phyloP scores from a whole-genome alignment of 495 filamentous ascomycete species.

The Trichodelitschia bisporula region DNA sequence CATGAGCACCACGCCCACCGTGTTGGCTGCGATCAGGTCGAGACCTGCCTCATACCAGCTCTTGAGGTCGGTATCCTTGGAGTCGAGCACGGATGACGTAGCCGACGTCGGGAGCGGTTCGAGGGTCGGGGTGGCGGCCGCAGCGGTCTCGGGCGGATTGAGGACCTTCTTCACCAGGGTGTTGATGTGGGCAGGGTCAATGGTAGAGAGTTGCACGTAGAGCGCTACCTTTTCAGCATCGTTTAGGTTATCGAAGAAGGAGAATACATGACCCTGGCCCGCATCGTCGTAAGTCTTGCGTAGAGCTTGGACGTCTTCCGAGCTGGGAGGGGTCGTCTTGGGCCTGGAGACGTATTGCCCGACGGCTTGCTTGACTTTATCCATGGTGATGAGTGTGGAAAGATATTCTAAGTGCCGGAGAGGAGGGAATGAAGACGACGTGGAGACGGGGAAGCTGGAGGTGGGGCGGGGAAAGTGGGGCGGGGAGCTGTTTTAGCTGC shows the following conservation, averaged over 20 bases:
- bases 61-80: slow-evolving; percentile 50
- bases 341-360: too few relatives aligned
- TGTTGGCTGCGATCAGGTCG: slow-evolving; percentile 62
- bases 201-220: slow-evolving; percentile 53
- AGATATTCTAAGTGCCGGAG: too few relatives aligned
- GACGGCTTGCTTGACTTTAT: too few relatives aligned
- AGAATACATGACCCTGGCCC: slow-evolving; percentile 72
- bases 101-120: slow-evolving; percentile 82
- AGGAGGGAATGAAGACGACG: too few relatives aligned
- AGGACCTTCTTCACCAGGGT: slow-evolving; percentile 58
- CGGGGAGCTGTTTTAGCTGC: too few relatives aligned
- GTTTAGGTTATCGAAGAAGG: slow-evolving; percentile 63
- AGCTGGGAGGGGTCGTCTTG: too few relatives aligned
- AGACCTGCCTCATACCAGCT: slow-evolving; percentile 71
- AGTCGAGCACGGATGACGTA: slow-evolving; percentile 79
- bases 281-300: slow-evolving; percentile 54
- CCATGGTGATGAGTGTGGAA: too few relatives aligned
- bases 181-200: slow-evolving; percentile 68
- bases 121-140: slow-evolving; percentile 23
- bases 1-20: slow-evolving; percentile 90
- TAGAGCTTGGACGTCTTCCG: slow-evolving; percentile 48
- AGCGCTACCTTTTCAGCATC: slow-evolving; percentile 48
- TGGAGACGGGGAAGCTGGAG: too few relatives aligned
- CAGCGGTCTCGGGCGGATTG: slow-evolving; percentile 37
- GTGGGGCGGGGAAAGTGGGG: too few relatives aligned